A percentile compares a stretch with the other conserved stretches of the same genome.
These are phyloP conservation scores for Dryas drummondii DNA, from an alignment of 306 rosid genomes.

Conservation along the genomic window DNA sequence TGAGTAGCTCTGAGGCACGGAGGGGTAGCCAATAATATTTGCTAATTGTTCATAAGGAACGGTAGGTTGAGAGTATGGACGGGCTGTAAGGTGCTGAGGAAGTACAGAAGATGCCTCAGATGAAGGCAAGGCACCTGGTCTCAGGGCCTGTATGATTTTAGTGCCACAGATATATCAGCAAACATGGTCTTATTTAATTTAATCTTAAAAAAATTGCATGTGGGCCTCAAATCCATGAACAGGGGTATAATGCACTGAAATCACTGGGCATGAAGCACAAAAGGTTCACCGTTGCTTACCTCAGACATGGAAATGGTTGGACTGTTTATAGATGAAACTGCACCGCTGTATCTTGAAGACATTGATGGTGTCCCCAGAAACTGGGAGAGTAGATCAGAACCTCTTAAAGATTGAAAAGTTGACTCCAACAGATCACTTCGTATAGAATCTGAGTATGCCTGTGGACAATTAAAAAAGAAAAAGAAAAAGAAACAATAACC, in stretches of 20 bases:
- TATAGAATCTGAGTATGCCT: slow-evolving; percentile 29
- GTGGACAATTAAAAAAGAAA: slow-evolving; percentile 3
- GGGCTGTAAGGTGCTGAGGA: slow-evolving; percentile 23
- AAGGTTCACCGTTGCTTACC: slow-evolving; percentile 33
- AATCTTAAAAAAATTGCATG: background rate
- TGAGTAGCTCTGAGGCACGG: slow-evolving; percentile 35
- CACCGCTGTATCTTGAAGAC: slow-evolving; percentile 34
- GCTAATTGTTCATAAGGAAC: slow-evolving; percentile 31
- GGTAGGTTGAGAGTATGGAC: slow-evolving; percentile 30
- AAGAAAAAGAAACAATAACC: background rate
- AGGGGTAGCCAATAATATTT: slow-evolving; percentile 20
- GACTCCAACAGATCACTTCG: slow-evolving; percentile 35
- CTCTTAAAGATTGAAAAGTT: slow-evolving; percentile 18
- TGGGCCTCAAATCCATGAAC: background rate
- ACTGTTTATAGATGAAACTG: slow-evolving; percentile 34
- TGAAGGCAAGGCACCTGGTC: slow-evolving; percentile 33
- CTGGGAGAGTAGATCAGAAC: slow-evolving; percentile 17
- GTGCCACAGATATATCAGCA: slow-evolving; percentile 8
- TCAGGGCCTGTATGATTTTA: slow-evolving; percentile 43
- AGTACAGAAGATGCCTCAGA: slow-evolving; percentile 32
- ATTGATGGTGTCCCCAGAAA: slow-evolving; percentile 37
- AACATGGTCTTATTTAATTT: background rate
- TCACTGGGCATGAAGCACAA: slow-evolving; percentile 12
- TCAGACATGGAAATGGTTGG: slow-evolving; percentile 35
- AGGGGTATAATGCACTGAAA: background rate